Evolutionary conservation across 805 yeast species (phyloP), one percentile per base, ranked within the genome.

Genomic region (Schizosaccharomyces osmophilus): DNA sequence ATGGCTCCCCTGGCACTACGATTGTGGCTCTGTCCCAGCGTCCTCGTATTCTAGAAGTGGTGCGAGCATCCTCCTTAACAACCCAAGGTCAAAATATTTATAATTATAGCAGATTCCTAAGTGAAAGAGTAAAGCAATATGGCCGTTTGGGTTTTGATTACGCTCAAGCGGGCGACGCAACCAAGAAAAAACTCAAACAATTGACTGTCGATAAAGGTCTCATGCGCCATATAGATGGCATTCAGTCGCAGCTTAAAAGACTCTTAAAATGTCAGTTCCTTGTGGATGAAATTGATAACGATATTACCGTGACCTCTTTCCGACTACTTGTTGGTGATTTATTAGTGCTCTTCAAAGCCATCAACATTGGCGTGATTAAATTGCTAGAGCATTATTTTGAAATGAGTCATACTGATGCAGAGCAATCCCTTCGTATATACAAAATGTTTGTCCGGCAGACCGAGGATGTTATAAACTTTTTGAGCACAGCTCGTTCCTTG

Each of bases 311-410:
- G 64, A 84, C 90, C 51, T 85, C 90, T 39, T 93, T 90, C 74
- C 77, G 95, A 63, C 77, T 90, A 73, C 77, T 93, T 59, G 95
- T 90, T n/a, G 85, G 85, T 67, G 98, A 93, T 70, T 75, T 90
- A 64, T 76, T 93, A 65, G 80, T 89, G 1, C 74, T 93, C 48
- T 94, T 87, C 73, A 95, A 90, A 72, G 83, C 86, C 59, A 75
- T 93, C 66, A 93, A 93, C 72, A 97, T 93, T 72, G 98, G 97
- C 48, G 95, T 93, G 31, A 89, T 93, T 67, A 93, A 93, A 67
- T 73, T 93, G 55, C 78, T 93, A 64, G 97, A 93, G 71, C 94
- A 90, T 68, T 93, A 86, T 72, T 93, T 93, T 73, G 98, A 93
- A 72, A 84, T 93, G 81, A 82, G 90, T 45, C 82, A 80, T 65